phyloP scores from a whole-genome alignment of 169 alveolate genomes.

The Cryptosporidium ubiquitum region DNA sequence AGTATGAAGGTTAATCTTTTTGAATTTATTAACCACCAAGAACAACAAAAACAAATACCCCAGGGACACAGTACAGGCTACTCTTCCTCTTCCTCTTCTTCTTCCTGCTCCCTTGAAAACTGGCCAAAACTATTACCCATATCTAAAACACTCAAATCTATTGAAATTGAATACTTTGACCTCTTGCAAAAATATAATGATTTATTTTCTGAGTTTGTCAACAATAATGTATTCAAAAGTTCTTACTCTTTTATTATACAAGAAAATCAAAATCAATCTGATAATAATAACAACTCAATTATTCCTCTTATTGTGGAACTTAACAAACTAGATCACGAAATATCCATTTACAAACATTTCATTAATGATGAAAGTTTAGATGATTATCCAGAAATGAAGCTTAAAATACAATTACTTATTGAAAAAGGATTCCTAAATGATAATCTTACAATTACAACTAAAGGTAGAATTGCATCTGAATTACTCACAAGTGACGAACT shows the following conservation, averaged over 20 bases:
- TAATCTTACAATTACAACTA: conserved; percentile 83
- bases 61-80: not conserved
- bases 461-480: conserved; percentile 88
- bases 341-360: conserved; percentile 40
- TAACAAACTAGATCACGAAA: conserved; percentile 28
- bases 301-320: conserved; percentile 15
- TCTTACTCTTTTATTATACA: not conserved
- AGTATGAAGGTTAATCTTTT: conserved; percentile 21
- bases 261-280: too few species aligned
- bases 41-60: not conserved
- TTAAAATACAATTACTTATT: conserved; percentile 83
- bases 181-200: conserved; percentile 16
- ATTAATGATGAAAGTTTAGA: conserved; percentile 85
- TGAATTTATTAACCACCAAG: conserved; percentile 35
- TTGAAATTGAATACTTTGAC: conserved; percentile 55
- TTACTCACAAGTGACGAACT: conserved; percentile 87
- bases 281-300: not conserved
- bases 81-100: not conserved
- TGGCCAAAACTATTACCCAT: conserved; percentile 10
- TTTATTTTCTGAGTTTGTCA: not conserved
- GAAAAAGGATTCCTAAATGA: conserved; percentile 85
- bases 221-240: not conserved
- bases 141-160: conserved; percentile 19
- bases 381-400: conserved; percentile 84
- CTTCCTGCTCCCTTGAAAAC: not conserved